Base-by-base conservation (phyloP, 2,329 filamentous ascomycete species). In the Cladosporium sp. region DNA sequence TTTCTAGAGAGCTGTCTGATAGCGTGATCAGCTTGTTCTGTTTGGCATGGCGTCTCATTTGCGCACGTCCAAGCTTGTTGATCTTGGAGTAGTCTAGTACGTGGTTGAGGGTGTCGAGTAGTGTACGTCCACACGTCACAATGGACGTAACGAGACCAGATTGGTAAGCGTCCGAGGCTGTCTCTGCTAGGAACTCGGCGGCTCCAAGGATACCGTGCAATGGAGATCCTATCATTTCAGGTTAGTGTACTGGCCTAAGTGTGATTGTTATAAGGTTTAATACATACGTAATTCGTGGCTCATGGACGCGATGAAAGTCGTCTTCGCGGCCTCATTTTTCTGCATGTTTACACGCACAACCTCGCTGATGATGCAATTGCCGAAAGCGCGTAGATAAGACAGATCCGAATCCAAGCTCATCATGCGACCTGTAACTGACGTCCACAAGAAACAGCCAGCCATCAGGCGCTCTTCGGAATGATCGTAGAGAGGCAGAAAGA, bases 401-500 rank as follows among this genome's bases (percentile, higher is more conserved):
- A 83, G 21, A 75, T 78, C 67, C 28, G 76, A 72, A 21, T 77
- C 73, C 37, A 77, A 71, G 16, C 74, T 73, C 26, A 81, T 75
- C 67, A 80, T 78, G 8, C 75, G 75, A 3, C 79, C 75, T 18
- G 77, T 72, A 12, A 76, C 80, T 35, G 81, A 81, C 37, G 82
- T 82, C 63, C 80, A 83, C 2, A 80, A 74, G 57, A 82, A 72
- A 53, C 69, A 81, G 76, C 81, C 82, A 80, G 68, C 83, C 74
- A 52, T 68, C 8, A 80, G 78, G 23, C 77, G 78, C 37, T 74
- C 72, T 57, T 74, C 72, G 5, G 79, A 77, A n/a, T 80, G 78
- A 66, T 85, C 83, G 80, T 82, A 85, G 0, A 85, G 69, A 0
- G 83, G 83, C 6, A 84, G 73, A 65, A 85, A 85, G 3, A 84